Base-by-base conservation (phyloP, 805 yeast genomes). In the Candida koratica region DNA sequence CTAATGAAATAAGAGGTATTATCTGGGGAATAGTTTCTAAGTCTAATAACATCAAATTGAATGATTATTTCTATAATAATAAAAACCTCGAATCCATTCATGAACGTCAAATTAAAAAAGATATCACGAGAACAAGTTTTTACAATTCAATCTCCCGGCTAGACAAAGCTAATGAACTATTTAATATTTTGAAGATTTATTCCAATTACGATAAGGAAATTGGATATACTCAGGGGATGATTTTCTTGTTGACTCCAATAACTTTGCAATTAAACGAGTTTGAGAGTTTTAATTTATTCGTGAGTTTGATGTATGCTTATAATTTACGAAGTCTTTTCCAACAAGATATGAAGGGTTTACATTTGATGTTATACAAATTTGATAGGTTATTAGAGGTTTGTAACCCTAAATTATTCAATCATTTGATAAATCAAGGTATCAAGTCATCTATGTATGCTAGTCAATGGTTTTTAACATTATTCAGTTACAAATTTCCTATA, bases 221-320 rank as follows among this genome's bases (percentile, higher is more conserved):
- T 34, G 98, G 98, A 0, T 93, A 93, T 53, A 93, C 97, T 2
- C 98, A 93, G 60, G 97, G 98, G 6, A 88, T 93, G 96, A 95
- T 95, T 1, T 93, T 93, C 52, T 77, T 93, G 28, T 76, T 85
- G 0, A 87, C 87, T 5, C 97, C 98, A 2, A 60, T 93, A 32
- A 64, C 88, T 29, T 69, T 89, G 65, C 85, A 85, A 48, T 75
- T 87, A 79, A 71, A 65, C 25, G 96, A 89, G 46, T 70, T 81
- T 30, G 97, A 90, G 55, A 79, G 95, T 4, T 90, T 90, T 60
- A 79, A 93, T 41, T 57, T 89, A 48, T 66, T 90, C 29, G 85
- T 81, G 11, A 79, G 78, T 31, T 67, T 93, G 42, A 89, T 93
- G 97, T 79, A 82, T 48, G 79, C 75, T 28, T 93, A 93, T 56